Evolutionary conservation across 139 green algal genomes (phyloP).

Genomic region (Medakamo hakoo): DNA sequence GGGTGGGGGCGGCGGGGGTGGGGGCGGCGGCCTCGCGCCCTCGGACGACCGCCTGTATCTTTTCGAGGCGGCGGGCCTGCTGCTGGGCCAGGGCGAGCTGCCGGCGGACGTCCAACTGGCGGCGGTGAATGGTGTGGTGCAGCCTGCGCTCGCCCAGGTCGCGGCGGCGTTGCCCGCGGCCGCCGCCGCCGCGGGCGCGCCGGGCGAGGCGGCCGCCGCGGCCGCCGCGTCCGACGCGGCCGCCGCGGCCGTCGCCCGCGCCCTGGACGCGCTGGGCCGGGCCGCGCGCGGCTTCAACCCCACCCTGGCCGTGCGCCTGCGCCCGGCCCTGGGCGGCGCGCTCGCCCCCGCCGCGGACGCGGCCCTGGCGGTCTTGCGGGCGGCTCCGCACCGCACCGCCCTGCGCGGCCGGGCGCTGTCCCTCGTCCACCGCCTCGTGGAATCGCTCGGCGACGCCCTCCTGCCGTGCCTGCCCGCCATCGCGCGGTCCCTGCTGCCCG

Average conservation of each 20-base stretch:
- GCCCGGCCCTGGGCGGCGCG: conserved; percentile 41
- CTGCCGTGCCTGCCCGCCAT: conserved; percentile 37
- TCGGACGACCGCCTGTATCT: conserved; percentile 70
- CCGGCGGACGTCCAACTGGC: conserved; percentile 44
- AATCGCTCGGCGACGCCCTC: conserved; percentile 38
- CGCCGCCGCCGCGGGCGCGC: conserved; percentile 2
- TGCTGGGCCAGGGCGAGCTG: conserved; percentile 64
- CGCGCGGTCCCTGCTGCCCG: conserved; percentile 41
- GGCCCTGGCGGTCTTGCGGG: not conserved
- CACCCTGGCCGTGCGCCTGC: conserved; percentile 26
- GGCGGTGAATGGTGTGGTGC: conserved; percentile 26
- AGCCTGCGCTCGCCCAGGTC: conserved; percentile 45
- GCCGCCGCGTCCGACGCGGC: conserved; percentile 2
- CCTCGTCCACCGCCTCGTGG: conserved; percentile 72
- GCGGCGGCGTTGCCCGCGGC: conserved; percentile 6
- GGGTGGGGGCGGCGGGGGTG: not conserved
- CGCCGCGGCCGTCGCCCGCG: conserved; percentile 25
- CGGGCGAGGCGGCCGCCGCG: conserved; percentile 2
- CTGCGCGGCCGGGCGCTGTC: conserved; percentile 54
- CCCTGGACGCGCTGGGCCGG: conserved; percentile 50
- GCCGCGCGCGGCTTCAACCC: conserved; percentile 64
- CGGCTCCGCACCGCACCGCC: conserved; percentile 30
- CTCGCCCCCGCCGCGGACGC: conserved; percentile 4
- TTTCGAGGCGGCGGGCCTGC: conserved; percentile 69
- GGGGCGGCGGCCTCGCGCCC: not conserved